phyloP scores from a whole-genome alignment of 2,329 filamentous ascomycete species.

The Fusarium chlamydosporum region DNA sequence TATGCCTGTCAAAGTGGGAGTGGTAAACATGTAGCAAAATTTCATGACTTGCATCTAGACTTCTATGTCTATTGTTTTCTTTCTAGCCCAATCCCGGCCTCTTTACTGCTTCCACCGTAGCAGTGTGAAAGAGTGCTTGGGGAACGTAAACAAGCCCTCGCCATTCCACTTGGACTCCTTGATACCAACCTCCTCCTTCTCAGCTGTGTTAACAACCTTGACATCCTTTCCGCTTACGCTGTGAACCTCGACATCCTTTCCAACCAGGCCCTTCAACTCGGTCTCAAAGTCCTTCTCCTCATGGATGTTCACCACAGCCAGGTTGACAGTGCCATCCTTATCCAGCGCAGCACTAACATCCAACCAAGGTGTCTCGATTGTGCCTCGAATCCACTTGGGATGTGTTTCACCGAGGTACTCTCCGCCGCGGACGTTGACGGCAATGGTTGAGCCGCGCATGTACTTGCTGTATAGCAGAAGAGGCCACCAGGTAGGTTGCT shows the following conservation, averaged over 20 bases:
- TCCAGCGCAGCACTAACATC: conserved; percentile 75
- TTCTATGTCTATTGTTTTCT: background rate
- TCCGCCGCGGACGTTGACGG: conserved; percentile 72
- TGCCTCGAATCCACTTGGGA: conserved; percentile 74
- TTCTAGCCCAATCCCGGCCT: background rate
- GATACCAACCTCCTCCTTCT: conserved; percentile 70
- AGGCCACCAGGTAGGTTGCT: conserved; percentile 83
- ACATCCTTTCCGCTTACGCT: conserved; percentile 65
- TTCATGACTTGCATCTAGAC: conserved; percentile 11
- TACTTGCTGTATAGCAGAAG: conserved; percentile 68
- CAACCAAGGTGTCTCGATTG: conserved; percentile 78
- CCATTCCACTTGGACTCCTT: conserved; percentile 70
- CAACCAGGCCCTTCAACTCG: conserved; percentile 67
- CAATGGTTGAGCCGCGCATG: conserved; percentile 81
- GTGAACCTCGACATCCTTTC: conserved; percentile 70
- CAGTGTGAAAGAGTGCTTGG: conserved; percentile 78
- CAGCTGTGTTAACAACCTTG: conserved; percentile 72
- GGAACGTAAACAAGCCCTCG: conserved; percentile 73
- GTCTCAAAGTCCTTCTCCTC: conserved; percentile 72
- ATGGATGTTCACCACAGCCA: conserved; percentile 81
- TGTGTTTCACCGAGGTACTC: conserved; percentile 77
- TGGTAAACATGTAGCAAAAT: background rate
- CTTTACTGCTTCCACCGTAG: conserved; percentile 68
- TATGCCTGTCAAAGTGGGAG: background rate
- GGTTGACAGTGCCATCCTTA: conserved; percentile 70